Base-by-base conservation (phyloP, 495 filamentous ascomycete genomes). In the Talaromyces adpressus region DNA sequence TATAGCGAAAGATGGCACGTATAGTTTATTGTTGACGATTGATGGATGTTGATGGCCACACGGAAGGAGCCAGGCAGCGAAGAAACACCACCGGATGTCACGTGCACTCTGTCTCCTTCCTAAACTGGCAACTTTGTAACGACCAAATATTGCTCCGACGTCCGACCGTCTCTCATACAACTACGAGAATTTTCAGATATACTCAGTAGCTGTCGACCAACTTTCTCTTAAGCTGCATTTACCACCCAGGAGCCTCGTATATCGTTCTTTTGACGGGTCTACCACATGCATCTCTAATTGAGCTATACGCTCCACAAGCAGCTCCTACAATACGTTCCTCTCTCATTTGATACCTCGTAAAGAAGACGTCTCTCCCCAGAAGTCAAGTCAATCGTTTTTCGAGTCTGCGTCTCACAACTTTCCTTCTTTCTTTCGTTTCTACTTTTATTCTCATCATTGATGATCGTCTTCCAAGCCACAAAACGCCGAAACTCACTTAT, bases 31-130 rank as follows among this genome's bases (percentile, higher is more conserved):
- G 12, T 56, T 56, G 22, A 16, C 6, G 23, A 56, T 56, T 56
- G 52, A 56, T 14, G 22, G 20, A 56, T 11, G 22, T 29, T 14
- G 27, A 56, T 53, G 52, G 3, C 12, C 22, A 25, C 27, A 23
- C 52, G 22, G 52, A 56, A 29, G 9, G 52, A 29, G 27, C 52
- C 52, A 27, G 52, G 22, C 27, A 25, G 5, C 27, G 27, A 25
- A 56, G 18, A 56, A 29, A 29, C 16, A 27, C 11, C 14, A 16
- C n/a, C 23, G 27, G 23, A 29, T 22, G 39, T 53, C 60, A 62
- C 60, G 45, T 62, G 60, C 60, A 14, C 23, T 22, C 29, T n/a
- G 22, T 51, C 60, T 52, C 60, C 60, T 62, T 62, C 60, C 60
- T 49, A 52, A 62, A 51, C 7, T n/a, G 45, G 60, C 27, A 61